Evolutionary conservation across 208 protist species (phyloP).

Genomic region (Trypanosoma rangeli): DNA sequence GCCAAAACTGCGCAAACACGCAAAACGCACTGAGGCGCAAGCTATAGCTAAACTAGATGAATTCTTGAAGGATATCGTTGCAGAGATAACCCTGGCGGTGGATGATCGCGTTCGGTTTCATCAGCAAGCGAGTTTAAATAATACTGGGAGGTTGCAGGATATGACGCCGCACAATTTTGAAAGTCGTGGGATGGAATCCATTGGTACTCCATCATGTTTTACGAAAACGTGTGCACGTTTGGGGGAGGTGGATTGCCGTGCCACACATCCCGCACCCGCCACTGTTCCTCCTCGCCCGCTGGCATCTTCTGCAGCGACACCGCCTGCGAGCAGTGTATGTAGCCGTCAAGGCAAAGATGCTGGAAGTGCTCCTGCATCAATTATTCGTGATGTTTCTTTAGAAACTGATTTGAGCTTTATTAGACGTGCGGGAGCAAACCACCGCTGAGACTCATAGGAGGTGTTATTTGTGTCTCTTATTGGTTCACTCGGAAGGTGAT

Average conservation of each 20-base stretch:
- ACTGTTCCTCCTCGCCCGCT: conserved; percentile 1
- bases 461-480: neutral
- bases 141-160: neutral
- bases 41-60: conserved; percentile 64
- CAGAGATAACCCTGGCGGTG: conserved; percentile 47
- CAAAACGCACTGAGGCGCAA: conserved; percentile 55
- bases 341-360: neutral
- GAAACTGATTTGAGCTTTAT: conserved; percentile 1
- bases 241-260: neutral
- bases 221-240: neutral
- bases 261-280: neutral
- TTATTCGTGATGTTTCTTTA: conserved; percentile 17
- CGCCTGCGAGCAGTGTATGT: neutral
- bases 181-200: neutral
- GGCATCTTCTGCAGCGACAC: neutral
- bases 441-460: neutral
- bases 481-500: neutral
- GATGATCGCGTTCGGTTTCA: conserved; percentile 49
- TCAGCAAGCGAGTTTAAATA: conserved; percentile 2
- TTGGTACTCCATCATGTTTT: neutral
- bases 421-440: conserved; percentile 5
- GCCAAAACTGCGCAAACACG: conserved; percentile 54
- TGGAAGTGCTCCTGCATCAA: conserved; percentile 18
- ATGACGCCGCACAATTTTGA: neutral
- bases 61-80: conserved; percentile 65